Percentiles rank a stretch among this genome's conserved stretches.
Evolutionary conservation across 2,329 filamentous ascomycete genomes (phyloP).

Genomic region (Pseudocercospora cruenta): DNA sequence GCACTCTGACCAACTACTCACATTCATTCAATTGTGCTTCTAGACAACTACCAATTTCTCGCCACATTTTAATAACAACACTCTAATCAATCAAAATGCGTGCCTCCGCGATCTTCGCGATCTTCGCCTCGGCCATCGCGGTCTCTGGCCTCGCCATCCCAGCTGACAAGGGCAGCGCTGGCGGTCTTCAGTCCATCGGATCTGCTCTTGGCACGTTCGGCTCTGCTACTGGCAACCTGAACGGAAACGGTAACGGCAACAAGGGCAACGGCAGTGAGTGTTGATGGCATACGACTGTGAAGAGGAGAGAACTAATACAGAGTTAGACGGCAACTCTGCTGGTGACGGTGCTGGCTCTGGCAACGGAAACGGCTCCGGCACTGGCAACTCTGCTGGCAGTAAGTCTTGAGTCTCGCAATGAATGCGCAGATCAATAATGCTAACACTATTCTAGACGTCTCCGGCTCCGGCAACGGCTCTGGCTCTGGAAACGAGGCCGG

Average conservation of each 20-base stretch:
- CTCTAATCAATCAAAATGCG: conserved; percentile 5
- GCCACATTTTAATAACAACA: background rate
- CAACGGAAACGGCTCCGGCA: background rate
- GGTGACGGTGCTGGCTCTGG: background rate
- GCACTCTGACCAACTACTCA: background rate
- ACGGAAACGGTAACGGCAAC: conserved; percentile 3
- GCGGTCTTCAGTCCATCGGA: background rate
- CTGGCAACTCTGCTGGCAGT: background rate
- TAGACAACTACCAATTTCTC: background rate
- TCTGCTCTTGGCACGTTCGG: background rate
- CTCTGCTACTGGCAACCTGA: background rate
- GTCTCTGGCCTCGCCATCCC: conserved; percentile 8
- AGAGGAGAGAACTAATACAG: background rate
- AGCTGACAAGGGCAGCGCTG: background rate
- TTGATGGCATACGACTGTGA: too few species aligned
- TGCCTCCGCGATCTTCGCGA: conserved; percentile 5
- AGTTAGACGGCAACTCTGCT: conserved; percentile 1
- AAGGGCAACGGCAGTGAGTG: conserved; percentile 8
- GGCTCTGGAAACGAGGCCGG: background rate
- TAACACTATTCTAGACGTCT: background rate
- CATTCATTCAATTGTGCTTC: background rate
- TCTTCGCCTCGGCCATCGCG: conserved; percentile 8
- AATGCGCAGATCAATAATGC: background rate
- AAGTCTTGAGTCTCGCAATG: background rate
- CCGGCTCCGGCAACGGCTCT: conserved; percentile 4